Percentiles rank a stretch among this genome's conserved stretches.
Evolutionary conservation across 2,329 filamentous ascomycete species (phyloP).

Genomic region (Acrodontium crateriforme): DNA sequence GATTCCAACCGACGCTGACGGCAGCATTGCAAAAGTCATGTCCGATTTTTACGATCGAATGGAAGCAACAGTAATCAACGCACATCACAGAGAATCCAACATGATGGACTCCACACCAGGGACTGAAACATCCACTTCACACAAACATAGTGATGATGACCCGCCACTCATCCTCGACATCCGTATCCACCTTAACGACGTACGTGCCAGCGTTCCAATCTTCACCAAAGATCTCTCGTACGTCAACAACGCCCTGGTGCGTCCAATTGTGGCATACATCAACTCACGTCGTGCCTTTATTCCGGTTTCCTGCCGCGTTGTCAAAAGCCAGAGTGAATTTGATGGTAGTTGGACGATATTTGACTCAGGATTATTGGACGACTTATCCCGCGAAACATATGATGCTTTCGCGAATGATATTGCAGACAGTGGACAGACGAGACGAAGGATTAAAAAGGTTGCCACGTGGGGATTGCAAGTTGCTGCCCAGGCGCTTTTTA

Average conservation of each 20-base stretch:
- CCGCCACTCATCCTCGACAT: slow-evolving; percentile 61
- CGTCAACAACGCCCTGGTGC: slow-evolving; percentile 86
- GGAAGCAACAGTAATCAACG: slow-evolving; percentile 73
- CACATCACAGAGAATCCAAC: slow-evolving; percentile 15
- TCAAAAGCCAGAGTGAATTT: slow-evolving; percentile 80
- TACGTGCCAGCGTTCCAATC: slow-evolving; percentile 80
- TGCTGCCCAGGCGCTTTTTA: slow-evolving; percentile 82
- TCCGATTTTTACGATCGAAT: slow-evolving; percentile 94
- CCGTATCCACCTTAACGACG: slow-evolving; percentile 87
- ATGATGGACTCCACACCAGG: slow-evolving; percentile 1
- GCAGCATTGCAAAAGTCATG: slow-evolving; percentile 81
- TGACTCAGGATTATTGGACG: slow-evolving; percentile 87
- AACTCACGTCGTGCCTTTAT: slow-evolving; percentile 80
- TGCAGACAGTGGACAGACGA: slow-evolving; percentile 73
- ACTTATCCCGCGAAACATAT: slow-evolving; percentile 85
- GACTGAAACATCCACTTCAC: background rate
- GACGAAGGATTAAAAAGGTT: slow-evolving; percentile 82
- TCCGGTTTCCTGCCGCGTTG: slow-evolving; percentile 83
- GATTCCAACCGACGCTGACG: slow-evolving; percentile 77
- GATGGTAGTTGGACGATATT: slow-evolving; percentile 91
- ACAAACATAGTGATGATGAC: background rate
- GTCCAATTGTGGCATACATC: slow-evolving; percentile 96
- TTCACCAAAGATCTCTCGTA: slow-evolving; percentile 89
- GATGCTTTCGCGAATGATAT: slow-evolving; percentile 87
- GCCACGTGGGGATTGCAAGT: slow-evolving; percentile 92